phyloP scores from a whole-genome alignment of 169 alveolate species.

The Hammondia hammondi region DNA sequence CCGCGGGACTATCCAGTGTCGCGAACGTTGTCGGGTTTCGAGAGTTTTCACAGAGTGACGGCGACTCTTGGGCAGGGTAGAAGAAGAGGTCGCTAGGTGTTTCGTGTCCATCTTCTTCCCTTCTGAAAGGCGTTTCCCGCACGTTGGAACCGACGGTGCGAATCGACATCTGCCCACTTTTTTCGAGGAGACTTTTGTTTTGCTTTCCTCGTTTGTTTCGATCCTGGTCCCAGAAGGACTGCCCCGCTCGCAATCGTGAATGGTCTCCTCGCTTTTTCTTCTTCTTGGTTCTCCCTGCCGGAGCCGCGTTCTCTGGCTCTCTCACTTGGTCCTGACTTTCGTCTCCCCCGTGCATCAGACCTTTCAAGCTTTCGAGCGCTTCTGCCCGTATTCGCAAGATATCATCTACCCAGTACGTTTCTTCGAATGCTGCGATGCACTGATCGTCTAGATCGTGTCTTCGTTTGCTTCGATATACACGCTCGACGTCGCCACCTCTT shows the following conservation, averaged over 20 bases:
- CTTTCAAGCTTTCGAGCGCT: conserved; percentile 19
- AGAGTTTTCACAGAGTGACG: not conserved
- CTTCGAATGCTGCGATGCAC: not conserved
- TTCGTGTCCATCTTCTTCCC: too few species aligned
- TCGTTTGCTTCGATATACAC: not conserved
- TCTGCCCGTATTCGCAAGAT: not conserved
- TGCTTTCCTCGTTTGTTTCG: not conserved
- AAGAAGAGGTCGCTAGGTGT: too few species aligned
- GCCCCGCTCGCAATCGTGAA: not conserved
- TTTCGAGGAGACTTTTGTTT: not conserved
- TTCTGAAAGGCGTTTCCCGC: too few species aligned
- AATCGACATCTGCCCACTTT: not conserved
- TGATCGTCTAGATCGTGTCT: not conserved
- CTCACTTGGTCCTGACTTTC: too few species aligned
- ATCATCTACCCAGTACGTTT: conserved; percentile 27
- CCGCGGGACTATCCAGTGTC: not conserved
- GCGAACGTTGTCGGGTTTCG: not conserved
- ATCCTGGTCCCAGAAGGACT: not conserved
- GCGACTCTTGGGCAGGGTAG: not conserved
- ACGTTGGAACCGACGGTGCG: not conserved
- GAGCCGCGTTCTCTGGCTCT: too few species aligned
- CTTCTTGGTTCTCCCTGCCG: too few species aligned
- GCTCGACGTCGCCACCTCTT: not conserved
- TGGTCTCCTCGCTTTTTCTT: not conserved
- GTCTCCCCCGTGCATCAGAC: too few species aligned